Evolutionary conservation across 1,284 basidiomycete species (phyloP).

Genomic region (Tranzscheliella williamsii): DNA sequence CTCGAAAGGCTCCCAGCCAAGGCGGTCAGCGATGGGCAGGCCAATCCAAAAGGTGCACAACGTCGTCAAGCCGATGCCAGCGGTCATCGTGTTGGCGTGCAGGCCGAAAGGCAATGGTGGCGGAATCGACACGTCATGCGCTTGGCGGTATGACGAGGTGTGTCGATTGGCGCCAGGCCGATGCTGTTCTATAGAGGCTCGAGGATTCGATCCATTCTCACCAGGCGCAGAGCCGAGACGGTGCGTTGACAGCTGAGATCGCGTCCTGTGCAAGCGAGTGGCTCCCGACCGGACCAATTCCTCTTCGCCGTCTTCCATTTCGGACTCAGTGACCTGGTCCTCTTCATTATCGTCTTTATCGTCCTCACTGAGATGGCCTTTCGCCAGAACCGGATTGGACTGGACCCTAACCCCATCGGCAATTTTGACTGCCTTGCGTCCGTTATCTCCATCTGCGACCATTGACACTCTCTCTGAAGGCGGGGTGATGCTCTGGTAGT

Average conservation of each 20-base stretch:
- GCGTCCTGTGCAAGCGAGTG: conserved; percentile 34
- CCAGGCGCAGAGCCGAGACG: conserved; percentile 1
- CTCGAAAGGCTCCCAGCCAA: conserved; percentile 51
- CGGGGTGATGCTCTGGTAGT: conserved; percentile 29
- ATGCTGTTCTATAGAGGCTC: not conserved
- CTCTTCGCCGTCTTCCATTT: conserved; percentile 40
- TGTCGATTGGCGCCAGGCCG: conserved; percentile 9
- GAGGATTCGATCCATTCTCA: conserved; percentile 1
- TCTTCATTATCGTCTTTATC: conserved; percentile 14
- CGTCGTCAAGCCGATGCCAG: conserved; percentile 55
- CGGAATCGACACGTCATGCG: conserved; percentile 31
- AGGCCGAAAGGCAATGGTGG: conserved; percentile 58
- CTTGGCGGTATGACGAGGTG: conserved; percentile 17
- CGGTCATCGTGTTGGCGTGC: conserved; percentile 57
- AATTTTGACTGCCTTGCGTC: conserved; percentile 3
- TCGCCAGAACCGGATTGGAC: conserved; percentile 6
- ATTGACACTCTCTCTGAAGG: conserved; percentile 10
- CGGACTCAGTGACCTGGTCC: conserved; percentile 37
- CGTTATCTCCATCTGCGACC: conserved; percentile 1
- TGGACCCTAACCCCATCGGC: conserved; percentile 19
- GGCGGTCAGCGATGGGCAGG: conserved; percentile 38
- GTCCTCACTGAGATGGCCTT: not conserved
- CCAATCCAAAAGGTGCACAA: conserved; percentile 50
- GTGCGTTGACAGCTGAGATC: conserved; percentile 28
- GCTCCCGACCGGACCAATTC: conserved; percentile 35